These are phyloP conservation scores for Lachancea meyersii DNA, from an alignment of 805 yeast species.

Conservation along the genomic window DNA sequence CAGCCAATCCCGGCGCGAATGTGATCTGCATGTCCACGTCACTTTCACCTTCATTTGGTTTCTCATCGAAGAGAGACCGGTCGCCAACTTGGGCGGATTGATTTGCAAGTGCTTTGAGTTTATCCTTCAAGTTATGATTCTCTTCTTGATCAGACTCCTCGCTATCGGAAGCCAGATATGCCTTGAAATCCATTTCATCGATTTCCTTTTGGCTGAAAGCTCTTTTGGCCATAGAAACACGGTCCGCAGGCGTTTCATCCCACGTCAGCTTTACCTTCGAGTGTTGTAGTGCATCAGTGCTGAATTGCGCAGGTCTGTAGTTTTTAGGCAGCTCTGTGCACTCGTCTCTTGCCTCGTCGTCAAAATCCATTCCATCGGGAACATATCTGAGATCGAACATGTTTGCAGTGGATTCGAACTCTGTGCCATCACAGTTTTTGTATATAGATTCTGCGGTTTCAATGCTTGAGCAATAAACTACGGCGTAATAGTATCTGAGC, in stretches of 20 bases:
- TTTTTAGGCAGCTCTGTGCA: constrained; percentile 68
- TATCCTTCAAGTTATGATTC: constrained; percentile 40
- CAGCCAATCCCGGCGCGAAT: constrained; percentile 79
- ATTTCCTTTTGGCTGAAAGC: constrained; percentile 85
- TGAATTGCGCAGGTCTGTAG: constrained; percentile 74
- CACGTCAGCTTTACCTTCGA: constrained; percentile 94
- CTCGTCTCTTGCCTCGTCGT: constrained; percentile 64
- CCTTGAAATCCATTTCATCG: constrained; percentile 86
- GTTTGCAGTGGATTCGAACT: constrained; percentile 92
- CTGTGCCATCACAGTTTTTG: constrained; percentile 87
- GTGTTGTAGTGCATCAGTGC: constrained; percentile 93
- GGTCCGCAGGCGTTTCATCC: constrained; percentile 96
- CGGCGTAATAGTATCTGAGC: constrained; percentile 87
- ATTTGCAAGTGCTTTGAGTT: constrained; percentile 55
- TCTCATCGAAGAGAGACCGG: constrained; percentile 30
- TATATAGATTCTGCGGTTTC: constrained; percentile 70
- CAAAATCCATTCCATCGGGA: constrained; percentile 89
- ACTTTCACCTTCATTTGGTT: constrained; percentile 42
- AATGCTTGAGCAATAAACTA: constrained; percentile 73
- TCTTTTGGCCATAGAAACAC: constrained; percentile 66
- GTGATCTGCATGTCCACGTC: constrained; percentile 93
- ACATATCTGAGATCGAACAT: constrained; percentile 86
- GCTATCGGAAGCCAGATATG: constrained; percentile 81
- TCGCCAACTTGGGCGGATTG: constrained; percentile 34
- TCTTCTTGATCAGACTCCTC: constrained; percentile 44